A percentile compares a stretch with the other conserved stretches of the same genome.
Conservation (phyloP, 139 green algal species). For the Picochlorum costavermella region DNA sequence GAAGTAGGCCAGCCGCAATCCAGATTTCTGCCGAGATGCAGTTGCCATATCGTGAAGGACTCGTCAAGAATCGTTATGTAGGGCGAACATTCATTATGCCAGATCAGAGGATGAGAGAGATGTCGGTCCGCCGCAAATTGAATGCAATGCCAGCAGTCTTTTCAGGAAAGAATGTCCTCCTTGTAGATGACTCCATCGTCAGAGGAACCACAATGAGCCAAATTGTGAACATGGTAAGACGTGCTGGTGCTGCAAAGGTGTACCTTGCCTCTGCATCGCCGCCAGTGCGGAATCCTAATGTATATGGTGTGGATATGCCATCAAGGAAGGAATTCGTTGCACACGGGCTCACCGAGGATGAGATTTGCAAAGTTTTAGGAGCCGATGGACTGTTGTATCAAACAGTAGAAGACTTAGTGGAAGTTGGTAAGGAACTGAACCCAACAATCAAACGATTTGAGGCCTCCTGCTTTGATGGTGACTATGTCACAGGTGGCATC, state of each 20-base stretch:
- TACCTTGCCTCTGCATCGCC: slow-evolving; percentile 91
- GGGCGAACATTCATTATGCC: slow-evolving; percentile 99
- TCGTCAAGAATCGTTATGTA: slow-evolving; percentile 98
- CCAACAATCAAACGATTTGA: slow-evolving; percentile 79
- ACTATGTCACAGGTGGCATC: slow-evolving; percentile 77
- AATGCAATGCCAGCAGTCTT: slow-evolving; percentile 95
- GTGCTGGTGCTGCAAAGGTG: slow-evolving; percentile 84
- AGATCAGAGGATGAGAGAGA: slow-evolving; percentile 81
- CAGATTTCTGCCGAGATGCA: slow-evolving; percentile 69
- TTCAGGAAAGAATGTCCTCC: slow-evolving; percentile 82
- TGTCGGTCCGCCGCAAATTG: slow-evolving; percentile 84
- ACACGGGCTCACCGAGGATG: slow-evolving; percentile 63
- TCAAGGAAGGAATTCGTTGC: slow-evolving; percentile 88
- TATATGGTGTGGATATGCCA: slow-evolving; percentile 99
- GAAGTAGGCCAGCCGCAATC: slow-evolving; percentile 80
- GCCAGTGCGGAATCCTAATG: slow-evolving; percentile 91
- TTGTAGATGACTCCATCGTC: slow-evolving; percentile 99
- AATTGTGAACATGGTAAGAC: slow-evolving; percentile 94
- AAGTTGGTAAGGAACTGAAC: slow-evolving; percentile 68
- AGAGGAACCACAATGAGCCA: slow-evolving; percentile 92
- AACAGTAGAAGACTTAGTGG: slow-evolving; percentile 67
- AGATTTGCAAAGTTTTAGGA: slow-evolving; percentile 64
- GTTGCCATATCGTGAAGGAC: slow-evolving; percentile 90
- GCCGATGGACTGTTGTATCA: slow-evolving; percentile 95
- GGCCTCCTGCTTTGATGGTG: slow-evolving; percentile 85